phyloP scores from a whole-genome alignment of 2,329 filamentous ascomycete species.

The Pseudocercospora eumusae region DNA sequence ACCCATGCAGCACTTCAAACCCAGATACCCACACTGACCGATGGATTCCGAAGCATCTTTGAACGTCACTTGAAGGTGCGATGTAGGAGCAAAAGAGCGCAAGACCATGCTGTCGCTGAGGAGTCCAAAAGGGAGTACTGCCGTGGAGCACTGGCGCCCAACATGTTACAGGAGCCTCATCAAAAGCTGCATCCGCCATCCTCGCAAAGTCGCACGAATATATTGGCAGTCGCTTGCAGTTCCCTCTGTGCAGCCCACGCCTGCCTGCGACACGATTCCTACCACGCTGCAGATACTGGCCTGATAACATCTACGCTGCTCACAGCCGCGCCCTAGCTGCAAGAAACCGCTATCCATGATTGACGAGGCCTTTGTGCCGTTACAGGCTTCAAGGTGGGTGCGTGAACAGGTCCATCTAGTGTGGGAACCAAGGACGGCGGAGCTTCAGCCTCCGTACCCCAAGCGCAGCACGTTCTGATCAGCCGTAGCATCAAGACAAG shows the following conservation, averaged over 20 bases:
- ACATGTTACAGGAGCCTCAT: neutral
- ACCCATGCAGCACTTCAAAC: conserved; percentile 2
- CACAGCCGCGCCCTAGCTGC: neutral
- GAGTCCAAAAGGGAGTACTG: neutral
- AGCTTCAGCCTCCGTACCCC: neutral
- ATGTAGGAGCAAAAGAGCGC: neutral
- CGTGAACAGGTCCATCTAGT: neutral
- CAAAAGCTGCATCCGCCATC: neutral
- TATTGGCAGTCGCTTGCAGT: conserved; percentile 1
- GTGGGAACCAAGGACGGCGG: neutral
- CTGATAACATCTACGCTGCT: neutral
- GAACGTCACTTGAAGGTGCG: neutral
- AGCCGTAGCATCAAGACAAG: neutral
- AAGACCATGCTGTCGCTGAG: neutral
- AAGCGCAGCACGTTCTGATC: conserved; percentile 9
- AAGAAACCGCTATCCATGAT: neutral
- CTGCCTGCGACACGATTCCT: neutral
- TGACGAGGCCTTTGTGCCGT: neutral
- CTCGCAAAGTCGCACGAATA: neutral
- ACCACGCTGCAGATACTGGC: neutral
- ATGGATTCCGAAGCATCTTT: conserved; percentile 6
- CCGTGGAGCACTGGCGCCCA: neutral
- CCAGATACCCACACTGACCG: neutral
- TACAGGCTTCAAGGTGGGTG: neutral
- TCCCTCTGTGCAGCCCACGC: neutral